Conservation (phyloP, 805 yeast species). For the Yamadazyma takamatsuzukensis region DNA sequence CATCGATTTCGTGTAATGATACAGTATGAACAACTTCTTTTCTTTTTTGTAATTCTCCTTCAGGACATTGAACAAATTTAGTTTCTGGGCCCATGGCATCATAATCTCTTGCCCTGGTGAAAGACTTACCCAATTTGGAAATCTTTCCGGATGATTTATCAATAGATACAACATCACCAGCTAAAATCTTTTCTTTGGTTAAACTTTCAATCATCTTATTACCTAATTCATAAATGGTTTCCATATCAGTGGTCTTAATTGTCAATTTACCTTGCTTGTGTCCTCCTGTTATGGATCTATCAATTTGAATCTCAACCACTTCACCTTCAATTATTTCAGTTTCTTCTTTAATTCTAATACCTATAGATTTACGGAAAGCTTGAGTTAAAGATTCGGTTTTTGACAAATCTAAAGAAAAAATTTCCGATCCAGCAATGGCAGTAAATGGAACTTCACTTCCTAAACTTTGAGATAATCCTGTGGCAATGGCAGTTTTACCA, state of each 20-base stretch:
- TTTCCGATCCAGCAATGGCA: conserved; percentile 90
- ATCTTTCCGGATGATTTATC: conserved; percentile 95
- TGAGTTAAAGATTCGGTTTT: conserved; percentile 97
- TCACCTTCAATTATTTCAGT: conserved; percentile 98
- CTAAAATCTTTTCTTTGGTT: conserved; percentile 90
- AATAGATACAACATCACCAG: conserved; percentile 94
- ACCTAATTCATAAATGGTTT: conserved; percentile 93
- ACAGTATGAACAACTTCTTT: conserved; percentile 96
- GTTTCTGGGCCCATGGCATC: conserved; percentile 99
- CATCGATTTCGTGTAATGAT: conserved; percentile 96
- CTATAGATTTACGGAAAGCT: conserved; percentile 93
- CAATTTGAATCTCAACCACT: conserved; percentile 94
- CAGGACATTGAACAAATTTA: conserved; percentile 96
- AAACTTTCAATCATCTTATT: conserved; percentile 92
- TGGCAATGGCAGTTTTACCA: conserved; percentile 97
- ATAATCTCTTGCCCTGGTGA: conserved; percentile 93
- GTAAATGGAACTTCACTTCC: conserved; percentile 89
- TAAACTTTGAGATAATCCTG: conserved; percentile 78
- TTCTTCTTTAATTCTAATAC: conserved; percentile 92
- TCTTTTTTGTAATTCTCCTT: conserved; percentile 95
- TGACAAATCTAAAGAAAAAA: conserved; percentile 84
- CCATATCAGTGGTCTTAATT: conserved; percentile 97
- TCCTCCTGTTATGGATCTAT: conserved; percentile 92
- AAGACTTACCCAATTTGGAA: conserved; percentile 91
- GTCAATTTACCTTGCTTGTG: conserved; percentile 98